A percentile compares a stretch with the other conserved stretches of the same genome.
Conservation (phyloP, 345 rosid genomes). For the Syzygium oleosum region DNA sequence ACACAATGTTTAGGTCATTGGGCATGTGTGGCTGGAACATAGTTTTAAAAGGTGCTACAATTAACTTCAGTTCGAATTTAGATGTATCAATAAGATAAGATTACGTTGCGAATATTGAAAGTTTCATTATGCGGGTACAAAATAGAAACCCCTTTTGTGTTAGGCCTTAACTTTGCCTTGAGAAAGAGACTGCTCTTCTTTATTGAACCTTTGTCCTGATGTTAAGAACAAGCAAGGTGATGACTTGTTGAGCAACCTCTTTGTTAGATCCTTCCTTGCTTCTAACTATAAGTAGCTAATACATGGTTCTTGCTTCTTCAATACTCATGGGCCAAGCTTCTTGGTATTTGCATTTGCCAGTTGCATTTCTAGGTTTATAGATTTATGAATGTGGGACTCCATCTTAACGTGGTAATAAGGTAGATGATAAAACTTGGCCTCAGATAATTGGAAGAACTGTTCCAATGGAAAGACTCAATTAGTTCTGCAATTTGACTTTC, state of each 20-base stretch:
- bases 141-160: neutral
- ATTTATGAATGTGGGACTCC: neutral
- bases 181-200: neutral
- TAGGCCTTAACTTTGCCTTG: neutral
- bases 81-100: neutral
- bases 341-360: neutral
- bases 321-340: neutral
- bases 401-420: neutral
- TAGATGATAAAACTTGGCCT: neutral
- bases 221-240: neutral
- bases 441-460: neutral
- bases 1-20: neutral
- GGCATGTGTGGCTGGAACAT: neutral
- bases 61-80: neutral
- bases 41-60: neutral
- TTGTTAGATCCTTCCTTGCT: neutral
- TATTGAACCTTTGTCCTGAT: neutral
- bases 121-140: neutral
- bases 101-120: neutral
- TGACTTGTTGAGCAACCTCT: neutral
- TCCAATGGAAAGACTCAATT: neutral
- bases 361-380: neutral
- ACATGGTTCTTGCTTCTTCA: neutral
- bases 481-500: neutral
- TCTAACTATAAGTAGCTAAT: neutral